Percentiles rank a stretch among this genome's conserved stretches.
Conservation (phyloP, 148 eudicot genomes). For the Linanthus parryae region DNA sequence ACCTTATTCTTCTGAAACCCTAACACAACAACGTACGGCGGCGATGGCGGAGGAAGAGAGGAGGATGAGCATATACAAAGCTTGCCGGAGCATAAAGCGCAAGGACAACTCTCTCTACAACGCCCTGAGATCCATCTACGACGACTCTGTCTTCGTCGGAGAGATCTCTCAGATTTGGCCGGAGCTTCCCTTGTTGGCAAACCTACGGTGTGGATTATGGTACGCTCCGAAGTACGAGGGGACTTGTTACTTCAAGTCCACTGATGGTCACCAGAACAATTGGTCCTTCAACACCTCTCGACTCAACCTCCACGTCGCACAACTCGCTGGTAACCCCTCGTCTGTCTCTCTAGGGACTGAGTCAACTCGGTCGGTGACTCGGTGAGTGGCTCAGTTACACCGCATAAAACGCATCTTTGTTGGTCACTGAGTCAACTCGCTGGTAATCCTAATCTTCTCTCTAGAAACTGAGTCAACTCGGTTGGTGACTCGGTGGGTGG, state of each 20-base stretch:
- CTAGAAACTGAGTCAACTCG: no score
- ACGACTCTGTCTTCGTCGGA: constrained; percentile 81
- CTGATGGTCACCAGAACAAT: constrained; percentile 84
- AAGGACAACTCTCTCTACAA: constrained; percentile 60
- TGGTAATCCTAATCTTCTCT: no score
- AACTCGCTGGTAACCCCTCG: constrained; percentile 60
- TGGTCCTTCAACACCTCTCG: constrained; percentile 87
- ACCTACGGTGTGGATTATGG: constrained; percentile 93
- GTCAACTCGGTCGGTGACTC: no score
- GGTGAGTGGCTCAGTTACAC: no score
- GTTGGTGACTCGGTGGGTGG: no score
- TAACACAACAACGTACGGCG: background rate
- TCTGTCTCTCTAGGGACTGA: background rate
- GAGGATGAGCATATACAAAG: constrained; percentile 70
- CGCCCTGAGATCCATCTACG: constrained; percentile 70
- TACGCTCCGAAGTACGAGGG: constrained; percentile 42
- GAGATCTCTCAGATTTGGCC: constrained; percentile 91
- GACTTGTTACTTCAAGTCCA: constrained; percentile 90
- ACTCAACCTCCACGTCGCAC: constrained; percentile 86
- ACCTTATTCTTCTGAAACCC: no score
- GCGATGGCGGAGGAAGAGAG: constrained; percentile 5
- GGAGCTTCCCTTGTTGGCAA: constrained; percentile 70
- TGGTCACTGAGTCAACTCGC: no score
- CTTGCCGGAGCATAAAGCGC: constrained; percentile 59
- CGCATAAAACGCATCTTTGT: no score